Conservation (phyloP, 1,284 basidiomycete genomes). For the Mrakiaceae sp. region DNA sequence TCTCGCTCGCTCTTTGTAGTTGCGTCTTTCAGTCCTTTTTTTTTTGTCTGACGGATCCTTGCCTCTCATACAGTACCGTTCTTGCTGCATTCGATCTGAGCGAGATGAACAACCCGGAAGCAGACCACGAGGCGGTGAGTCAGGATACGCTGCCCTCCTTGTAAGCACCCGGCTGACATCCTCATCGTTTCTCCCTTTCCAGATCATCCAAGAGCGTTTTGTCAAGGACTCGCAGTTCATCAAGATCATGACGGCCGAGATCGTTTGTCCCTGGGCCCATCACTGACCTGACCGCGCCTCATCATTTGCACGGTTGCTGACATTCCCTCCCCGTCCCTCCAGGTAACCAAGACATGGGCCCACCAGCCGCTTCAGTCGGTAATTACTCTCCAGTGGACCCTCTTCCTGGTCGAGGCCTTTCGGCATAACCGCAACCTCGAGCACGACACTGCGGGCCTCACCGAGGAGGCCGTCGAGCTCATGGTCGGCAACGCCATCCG, state of each 20-base stretch:
- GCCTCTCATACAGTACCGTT: neutral
- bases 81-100: conserved; percentile 15
- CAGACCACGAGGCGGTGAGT: conserved; percentile 13
- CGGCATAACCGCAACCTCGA: conserved; percentile 21
- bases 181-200: conserved; percentile 10
- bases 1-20: neutral
- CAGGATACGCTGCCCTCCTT: neutral
- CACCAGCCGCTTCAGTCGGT: conserved; percentile 31
- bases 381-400: conserved; percentile 34
- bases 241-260: conserved; percentile 17
- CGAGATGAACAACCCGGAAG: conserved; percentile 9
- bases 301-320: conserved; percentile 21
- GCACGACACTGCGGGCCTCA: conserved; percentile 23
- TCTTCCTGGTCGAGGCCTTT: conserved; percentile 29
- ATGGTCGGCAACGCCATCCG: conserved; percentile 49
- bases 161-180: neutral
- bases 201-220: conserved; percentile 19
- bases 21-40: neutral
- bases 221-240: conserved; percentile 30
- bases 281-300: conserved; percentile 1
- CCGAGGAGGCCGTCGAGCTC: conserved; percentile 25
- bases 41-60: neutral
- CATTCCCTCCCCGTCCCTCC: neutral
- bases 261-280: neutral
- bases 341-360: conserved; percentile 24